Conservation (phyloP, 176 grass and related monocot genomes). For the Hordeum marinum region DNA sequence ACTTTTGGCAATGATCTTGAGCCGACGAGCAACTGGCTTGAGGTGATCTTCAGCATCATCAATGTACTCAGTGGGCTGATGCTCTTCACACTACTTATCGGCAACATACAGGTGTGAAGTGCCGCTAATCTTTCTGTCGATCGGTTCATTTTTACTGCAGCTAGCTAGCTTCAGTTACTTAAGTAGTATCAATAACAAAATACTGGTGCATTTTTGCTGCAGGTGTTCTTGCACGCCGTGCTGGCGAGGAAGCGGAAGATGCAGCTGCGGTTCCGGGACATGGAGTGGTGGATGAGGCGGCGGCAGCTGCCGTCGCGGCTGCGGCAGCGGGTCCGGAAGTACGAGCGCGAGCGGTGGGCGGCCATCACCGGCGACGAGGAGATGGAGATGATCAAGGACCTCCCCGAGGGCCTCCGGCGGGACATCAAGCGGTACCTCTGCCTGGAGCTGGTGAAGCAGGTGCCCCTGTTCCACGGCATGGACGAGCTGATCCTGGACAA, state of each 20-base stretch:
- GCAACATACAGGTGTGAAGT: constrained; percentile 87
- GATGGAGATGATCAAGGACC: constrained; percentile 88
- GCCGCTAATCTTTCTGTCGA: not conserved
- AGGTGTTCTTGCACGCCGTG: constrained; percentile 95
- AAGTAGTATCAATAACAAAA: not conserved
- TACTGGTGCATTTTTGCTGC: not conserved
- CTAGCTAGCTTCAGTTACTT: not conserved
- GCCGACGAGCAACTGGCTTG: constrained; percentile 83
- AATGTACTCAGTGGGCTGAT: constrained; percentile 83
- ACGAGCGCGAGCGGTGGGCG: constrained; percentile 75
- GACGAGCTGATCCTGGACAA: constrained; percentile 96
- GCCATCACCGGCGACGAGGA: constrained; percentile 89
- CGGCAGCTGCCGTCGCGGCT: constrained; percentile 79
- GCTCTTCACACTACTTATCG: constrained; percentile 97
- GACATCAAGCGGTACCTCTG: constrained; percentile 95
- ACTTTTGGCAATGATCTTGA: constrained; percentile 95
- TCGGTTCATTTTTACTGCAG: not conserved
- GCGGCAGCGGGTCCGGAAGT: constrained; percentile 76
- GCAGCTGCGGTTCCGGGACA: constrained; percentile 76
- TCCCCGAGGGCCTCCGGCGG: constrained; percentile 74
- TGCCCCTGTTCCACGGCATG: constrained; percentile 87
- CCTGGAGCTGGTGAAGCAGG: constrained; percentile 82
- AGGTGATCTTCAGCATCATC: constrained; percentile 91
- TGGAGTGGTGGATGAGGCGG: constrained; percentile 99
- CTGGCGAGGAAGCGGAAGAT: constrained; percentile 89